These are phyloP conservation scores for Chaetomium olivaceum DNA, from an alignment of 2,329 filamentous ascomycete species.

Conservation along the genomic window DNA sequence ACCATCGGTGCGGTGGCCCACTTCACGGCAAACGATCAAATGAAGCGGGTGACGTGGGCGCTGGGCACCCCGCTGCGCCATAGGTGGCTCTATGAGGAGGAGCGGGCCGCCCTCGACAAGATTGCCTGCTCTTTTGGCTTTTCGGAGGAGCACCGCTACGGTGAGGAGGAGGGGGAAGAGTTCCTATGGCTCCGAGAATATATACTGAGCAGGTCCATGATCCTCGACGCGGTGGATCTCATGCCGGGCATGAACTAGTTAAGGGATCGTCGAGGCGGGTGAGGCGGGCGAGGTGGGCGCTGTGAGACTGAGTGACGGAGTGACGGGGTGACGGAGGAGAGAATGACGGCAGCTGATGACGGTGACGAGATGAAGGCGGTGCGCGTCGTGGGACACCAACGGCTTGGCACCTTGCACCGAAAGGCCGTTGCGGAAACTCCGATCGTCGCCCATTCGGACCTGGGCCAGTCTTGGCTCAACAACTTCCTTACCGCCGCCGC, in stretches of 20 bases:
- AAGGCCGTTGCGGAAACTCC: conserved; percentile 25
- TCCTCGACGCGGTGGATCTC: conserved; percentile 82
- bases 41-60: conserved; percentile 89
- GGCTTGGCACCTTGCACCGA: conserved; percentile 26
- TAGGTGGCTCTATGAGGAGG: conserved; percentile 86
- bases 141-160: conserved; percentile 73
- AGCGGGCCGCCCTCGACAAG: conserved; percentile 81
- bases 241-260: conserved; percentile 79
- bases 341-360: conserved; percentile 13
- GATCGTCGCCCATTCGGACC: conserved; percentile 26
- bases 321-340: neutral
- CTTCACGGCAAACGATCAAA: conserved; percentile 89
- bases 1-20: conserved; percentile 82
- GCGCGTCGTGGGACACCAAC: conserved; percentile 20
- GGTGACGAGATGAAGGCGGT: conserved; percentile 18
- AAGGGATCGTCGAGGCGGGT: conserved; percentile 3
- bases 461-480: conserved; percentile 27
- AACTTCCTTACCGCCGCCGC: conserved; percentile 24
- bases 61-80: conserved; percentile 76
- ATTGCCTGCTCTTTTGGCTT: conserved; percentile 92
- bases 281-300: neutral
- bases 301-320: neutral
- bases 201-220: conserved; percentile 80
- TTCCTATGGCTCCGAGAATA: conserved; percentile 87
- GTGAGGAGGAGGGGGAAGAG: conserved; percentile 87